phyloP scores from a whole-genome alignment of 768 basidiomycete genomes.

The Trichaptum fuscoviolaceum region DNA sequence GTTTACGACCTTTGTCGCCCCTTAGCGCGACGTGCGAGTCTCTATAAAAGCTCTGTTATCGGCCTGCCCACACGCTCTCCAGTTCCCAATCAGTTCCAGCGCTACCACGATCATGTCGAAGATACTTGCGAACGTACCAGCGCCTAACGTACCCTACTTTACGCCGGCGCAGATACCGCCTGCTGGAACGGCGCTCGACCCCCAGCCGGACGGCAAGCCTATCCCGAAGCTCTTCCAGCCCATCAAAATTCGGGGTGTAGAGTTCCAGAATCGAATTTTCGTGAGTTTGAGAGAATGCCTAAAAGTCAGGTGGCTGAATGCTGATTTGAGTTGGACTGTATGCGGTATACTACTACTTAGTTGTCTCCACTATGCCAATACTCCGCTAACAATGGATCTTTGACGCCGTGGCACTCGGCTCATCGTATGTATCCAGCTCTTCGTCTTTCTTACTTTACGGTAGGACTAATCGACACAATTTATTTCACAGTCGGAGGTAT shows the following conservation, averaged over 20 bases:
- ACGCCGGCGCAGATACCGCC: constrained; percentile 41
- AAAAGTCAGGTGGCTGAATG: no score
- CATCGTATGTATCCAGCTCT: constrained; percentile 27
- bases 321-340: no score
- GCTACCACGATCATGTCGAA: neutral
- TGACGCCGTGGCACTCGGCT: constrained; percentile 53
- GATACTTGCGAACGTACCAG: constrained; percentile 28
- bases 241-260: constrained; percentile 45
- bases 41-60: no score
- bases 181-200: constrained; percentile 38
- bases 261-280: constrained; percentile 51
- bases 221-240: constrained; percentile 49
- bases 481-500: constrained; percentile 46
- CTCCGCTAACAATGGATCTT: constrained; percentile 46
- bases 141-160: constrained; percentile 39
- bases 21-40: no score
- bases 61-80: no score
- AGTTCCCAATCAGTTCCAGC: no score
- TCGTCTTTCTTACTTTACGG: neutral
- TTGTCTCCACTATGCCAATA: constrained; percentile 59
- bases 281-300: constrained; percentile 25
- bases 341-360: constrained; percentile 16
- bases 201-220: constrained; percentile 33
- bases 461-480: neutral
- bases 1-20: neutral